Conservation (phyloP, 2,329 filamentous ascomycete species). For the Xylariaceae sp. region DNA sequence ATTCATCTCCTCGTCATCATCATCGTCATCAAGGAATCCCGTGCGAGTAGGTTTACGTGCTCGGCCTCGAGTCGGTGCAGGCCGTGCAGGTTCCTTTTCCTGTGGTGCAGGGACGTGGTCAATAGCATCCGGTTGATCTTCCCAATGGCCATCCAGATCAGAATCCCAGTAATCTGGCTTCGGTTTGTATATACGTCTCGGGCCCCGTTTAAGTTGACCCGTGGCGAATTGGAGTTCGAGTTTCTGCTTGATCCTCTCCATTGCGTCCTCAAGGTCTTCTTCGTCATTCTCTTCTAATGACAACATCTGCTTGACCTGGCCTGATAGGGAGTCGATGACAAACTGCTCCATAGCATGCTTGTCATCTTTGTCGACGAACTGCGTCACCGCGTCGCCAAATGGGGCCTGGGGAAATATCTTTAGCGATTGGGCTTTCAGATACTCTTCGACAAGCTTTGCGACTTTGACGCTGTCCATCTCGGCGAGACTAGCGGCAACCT, state of each 20-base stretch:
- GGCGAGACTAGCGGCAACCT: constrained; percentile 55
- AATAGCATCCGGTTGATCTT: constrained; percentile 65
- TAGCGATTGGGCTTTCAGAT: constrained; percentile 81
- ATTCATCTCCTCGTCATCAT: constrained; percentile 45
- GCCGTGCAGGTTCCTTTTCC: constrained; percentile 18
- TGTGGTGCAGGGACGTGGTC: constrained; percentile 33
- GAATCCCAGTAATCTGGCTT: constrained; percentile 80
- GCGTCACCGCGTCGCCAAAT: constrained; percentile 86
- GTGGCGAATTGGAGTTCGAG: constrained; percentile 66
- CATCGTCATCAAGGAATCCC: constrained; percentile 37
- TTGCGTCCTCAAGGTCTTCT: constrained; percentile 65
- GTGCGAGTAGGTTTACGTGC: constrained; percentile 33
- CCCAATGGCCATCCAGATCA: constrained; percentile 84
- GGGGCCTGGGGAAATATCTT: constrained; percentile 89
- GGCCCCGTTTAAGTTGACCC: constrained; percentile 51
- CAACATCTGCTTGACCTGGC: constrained; percentile 65
- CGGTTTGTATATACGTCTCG: constrained; percentile 59
- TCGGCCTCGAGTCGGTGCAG: constrained; percentile 26
- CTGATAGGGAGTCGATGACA: constrained; percentile 63
- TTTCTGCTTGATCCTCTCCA: constrained; percentile 64
- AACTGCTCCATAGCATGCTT: constrained; percentile 85
- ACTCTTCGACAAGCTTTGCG: constrained; percentile 81
- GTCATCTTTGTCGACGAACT: constrained; percentile 94
- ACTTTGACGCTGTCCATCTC: constrained; percentile 75
- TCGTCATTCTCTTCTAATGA: constrained; percentile 60